A percentile compares a stretch with the other conserved stretches of the same genome.
Evolutionary conservation across 2,329 filamentous ascomycete genomes (phyloP).

Genomic region (Chrysoporthe deuterocubensis): DNA sequence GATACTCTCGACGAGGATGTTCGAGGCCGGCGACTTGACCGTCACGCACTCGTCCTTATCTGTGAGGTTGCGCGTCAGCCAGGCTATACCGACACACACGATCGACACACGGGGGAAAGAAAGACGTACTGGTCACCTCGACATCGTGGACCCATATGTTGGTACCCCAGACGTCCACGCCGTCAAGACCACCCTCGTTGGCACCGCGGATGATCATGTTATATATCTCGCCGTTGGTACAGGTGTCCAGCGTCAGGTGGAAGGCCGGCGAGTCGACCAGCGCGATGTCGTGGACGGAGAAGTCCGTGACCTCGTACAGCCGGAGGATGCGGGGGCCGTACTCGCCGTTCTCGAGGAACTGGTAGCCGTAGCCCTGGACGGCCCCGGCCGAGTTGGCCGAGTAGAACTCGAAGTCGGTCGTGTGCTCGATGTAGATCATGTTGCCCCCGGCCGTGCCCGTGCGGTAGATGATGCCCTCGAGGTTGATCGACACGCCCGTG

Average conservation of each 20-base stretch:
- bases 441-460: conserved; percentile 34
- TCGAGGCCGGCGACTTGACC: conserved; percentile 48
- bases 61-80: conserved; percentile 5
- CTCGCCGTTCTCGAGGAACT: conserved; percentile 42
- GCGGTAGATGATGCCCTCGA: conserved; percentile 45
- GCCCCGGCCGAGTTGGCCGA: conserved; percentile 48
- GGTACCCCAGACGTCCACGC: conserved; percentile 56
- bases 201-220: conserved; percentile 55
- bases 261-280: conserved; percentile 54
- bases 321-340: conserved; percentile 29
- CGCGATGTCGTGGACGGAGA: conserved; percentile 52
- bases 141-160: conserved; percentile 63
- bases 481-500: conserved; percentile 50
- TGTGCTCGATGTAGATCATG: conserved; percentile 35
- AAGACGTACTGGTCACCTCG: conserved; percentile 51
- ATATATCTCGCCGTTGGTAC: conserved; percentile 54
- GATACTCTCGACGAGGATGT: conserved; percentile 61
- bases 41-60: conserved; percentile 59
- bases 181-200: conserved; percentile 55
- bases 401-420: conserved; percentile 53
- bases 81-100: neutral
- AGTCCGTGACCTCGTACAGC: conserved; percentile 44
- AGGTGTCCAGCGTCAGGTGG: conserved; percentile 52
- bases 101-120: neutral
- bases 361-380: conserved; percentile 53